A percentile compares a stretch with the other conserved stretches of the same genome.
Evolutionary conservation across 768 basidiomycete genomes (phyloP).

Genomic region (Rhizopogon vinicolor): DNA sequence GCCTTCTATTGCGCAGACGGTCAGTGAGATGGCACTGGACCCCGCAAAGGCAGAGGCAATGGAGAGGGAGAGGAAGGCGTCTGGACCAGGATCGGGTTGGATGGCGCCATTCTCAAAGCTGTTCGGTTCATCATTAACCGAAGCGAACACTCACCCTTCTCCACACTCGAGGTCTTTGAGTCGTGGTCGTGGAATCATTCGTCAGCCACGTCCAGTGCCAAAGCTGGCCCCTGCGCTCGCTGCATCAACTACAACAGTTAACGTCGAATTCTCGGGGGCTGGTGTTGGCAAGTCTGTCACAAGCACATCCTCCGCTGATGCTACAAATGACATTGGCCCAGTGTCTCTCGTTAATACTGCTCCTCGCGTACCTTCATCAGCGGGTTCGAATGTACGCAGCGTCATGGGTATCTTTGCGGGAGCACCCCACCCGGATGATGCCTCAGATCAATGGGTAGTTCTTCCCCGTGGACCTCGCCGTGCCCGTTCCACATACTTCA

Average conservation of each 20-base stretch:
- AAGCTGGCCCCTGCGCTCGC: constrained; percentile 83
- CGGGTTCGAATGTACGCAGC: constrained; percentile 23
- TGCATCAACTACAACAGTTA: constrained; percentile 89
- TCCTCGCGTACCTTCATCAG: constrained; percentile 7
- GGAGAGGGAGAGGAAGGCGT: constrained; percentile 24
- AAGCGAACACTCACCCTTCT: constrained; percentile 8
- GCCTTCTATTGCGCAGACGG: constrained; percentile 64
- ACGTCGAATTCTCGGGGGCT: constrained; percentile 88
- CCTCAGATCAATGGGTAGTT: constrained; percentile 71
- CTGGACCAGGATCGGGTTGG: constrained; percentile 53
- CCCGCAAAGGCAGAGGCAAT: constrained; percentile 46
- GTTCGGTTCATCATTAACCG: constrained; percentile 43
- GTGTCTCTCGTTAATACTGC: constrained; percentile 10
- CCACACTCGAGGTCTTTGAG: constrained; percentile 22
- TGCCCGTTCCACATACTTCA: constrained; percentile 19
- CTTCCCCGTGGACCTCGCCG: constrained; percentile 40
- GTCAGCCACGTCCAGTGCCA: constrained; percentile 52
- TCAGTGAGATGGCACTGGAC: constrained; percentile 70
- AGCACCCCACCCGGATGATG: constrained; percentile 47
- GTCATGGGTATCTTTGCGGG: constrained; percentile 94
- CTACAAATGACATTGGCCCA: constrained; percentile 12
- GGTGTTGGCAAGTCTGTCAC: constrained; percentile 56
- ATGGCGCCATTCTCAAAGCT: constrained; percentile 85
- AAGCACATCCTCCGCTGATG: constrained; percentile 32
- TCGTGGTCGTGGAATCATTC: constrained; percentile 18